Base-by-base conservation (phyloP, 257 asterid genomes). In the Craterostigma plantagineum region DNA sequence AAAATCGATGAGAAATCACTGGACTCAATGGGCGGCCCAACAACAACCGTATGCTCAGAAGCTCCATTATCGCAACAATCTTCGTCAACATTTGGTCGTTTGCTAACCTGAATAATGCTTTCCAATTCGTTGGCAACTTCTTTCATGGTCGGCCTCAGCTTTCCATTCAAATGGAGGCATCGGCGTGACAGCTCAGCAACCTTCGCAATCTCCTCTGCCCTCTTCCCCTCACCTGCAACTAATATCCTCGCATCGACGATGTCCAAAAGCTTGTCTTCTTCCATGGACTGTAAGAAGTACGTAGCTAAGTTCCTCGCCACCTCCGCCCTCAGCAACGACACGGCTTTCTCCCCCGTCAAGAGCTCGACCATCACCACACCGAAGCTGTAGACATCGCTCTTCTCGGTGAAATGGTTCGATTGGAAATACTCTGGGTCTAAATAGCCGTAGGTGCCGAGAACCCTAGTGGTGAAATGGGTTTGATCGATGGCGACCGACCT, bases 381-480 rank as follows among this genome's bases (percentile, higher is more conserved):
- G 14, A 66, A 66, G 16, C 65, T 61, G 11, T 61, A 61, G 16
- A 57, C 73, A 14, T 66, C 66, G n/a, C 73, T 63, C 53, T 61
- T 65, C 0, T 64, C 71, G 2, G 64, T 57, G 35, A 57, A 63
- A 10, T 57, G 64, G 33, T 47, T 53, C 9, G 67, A 56, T 3
- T 42, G 57, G 54, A 65, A 60, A 50, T 65, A 65, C 43, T 65
- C 72, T 0, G 72, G 72, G 44, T 65, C 72, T 50, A 65, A 51
- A 46, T 65, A 65, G 3, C 72, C 72, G 3, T 56, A 60, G 0
- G 72, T 65, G 34, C 72, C 72, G 17, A 55, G 9, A 4, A 65
- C 67, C 38, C 51, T 18, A 0, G 67, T 60, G 1, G 72, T 63
- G 45, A 59, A 35, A 34, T 65, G 72, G 14, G 72, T 65, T 40